Conservation (phyloP, 176 grass and related monocot species). For the Alloteropsis semialata region DNA sequence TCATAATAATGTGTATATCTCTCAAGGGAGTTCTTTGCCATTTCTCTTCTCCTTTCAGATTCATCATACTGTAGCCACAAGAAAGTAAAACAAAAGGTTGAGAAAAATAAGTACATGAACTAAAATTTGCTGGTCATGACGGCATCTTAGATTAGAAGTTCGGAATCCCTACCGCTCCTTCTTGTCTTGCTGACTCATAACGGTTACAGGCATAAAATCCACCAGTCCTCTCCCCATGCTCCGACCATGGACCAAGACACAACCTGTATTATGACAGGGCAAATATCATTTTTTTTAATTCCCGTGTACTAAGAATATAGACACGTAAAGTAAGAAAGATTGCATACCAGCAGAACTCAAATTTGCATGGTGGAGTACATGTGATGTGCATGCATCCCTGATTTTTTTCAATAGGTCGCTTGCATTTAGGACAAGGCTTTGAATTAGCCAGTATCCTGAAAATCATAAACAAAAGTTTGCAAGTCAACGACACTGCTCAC, state of each 20-base stretch:
- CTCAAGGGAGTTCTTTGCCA: conserved; percentile 99
- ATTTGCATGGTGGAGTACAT: conserved; percentile 98
- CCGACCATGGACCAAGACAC: conserved; percentile 96
- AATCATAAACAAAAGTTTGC: conserved; percentile 30
- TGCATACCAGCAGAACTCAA: conserved; percentile 99
- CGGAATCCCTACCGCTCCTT: conserved; percentile 85
- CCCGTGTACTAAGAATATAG: conserved; percentile 24
- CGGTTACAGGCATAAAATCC: conserved; percentile 99
- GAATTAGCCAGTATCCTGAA: conserved; percentile 98
- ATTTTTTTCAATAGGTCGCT: conserved; percentile 98
- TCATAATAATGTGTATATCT: conserved; percentile 99
- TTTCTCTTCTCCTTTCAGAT: conserved; percentile 99
- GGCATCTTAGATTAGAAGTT: conserved; percentile 26
- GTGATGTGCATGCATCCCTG: conserved; percentile 99
- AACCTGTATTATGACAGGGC: conserved; percentile 52
- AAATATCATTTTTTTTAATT: conserved; percentile 8
- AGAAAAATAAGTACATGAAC: neutral
- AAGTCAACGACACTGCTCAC: conserved; percentile 10
- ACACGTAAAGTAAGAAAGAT: neutral
- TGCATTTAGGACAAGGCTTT: conserved; percentile 98
- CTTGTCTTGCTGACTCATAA: conserved; percentile 96
- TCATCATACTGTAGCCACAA: conserved; percentile 83
- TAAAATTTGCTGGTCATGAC: neutral
- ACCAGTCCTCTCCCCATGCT: conserved; percentile 98
- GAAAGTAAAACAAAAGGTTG: conserved; percentile 12